Conservation (phyloP, 148 eudicot species). For the Chenopodium quinoa region DNA sequence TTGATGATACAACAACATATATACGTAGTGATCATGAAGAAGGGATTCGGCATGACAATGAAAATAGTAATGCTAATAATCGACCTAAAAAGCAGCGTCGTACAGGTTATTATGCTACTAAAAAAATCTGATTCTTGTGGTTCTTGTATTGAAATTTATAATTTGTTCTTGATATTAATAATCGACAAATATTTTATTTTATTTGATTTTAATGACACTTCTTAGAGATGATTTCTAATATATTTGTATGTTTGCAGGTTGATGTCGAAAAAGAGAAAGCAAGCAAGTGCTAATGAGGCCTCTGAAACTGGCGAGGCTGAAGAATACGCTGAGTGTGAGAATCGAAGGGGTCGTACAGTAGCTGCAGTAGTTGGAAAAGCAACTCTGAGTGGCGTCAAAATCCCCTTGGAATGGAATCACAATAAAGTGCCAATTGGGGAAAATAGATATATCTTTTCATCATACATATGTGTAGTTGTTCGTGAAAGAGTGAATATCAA, state of each 20-base stretch:
- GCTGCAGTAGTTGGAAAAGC: not conserved
- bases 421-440: not conserved
- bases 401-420: not conserved
- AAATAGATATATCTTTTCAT: not conserved
- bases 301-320: not conserved
- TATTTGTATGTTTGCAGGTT: not conserved
- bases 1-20: not conserved
- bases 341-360: not conserved
- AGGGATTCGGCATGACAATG: not conserved
- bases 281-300: too few relatives aligned
- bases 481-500: conserved; percentile 3
- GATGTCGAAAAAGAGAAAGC: not conserved
- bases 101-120: not conserved
- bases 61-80: too few relatives aligned
- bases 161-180: too few relatives aligned
- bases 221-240: too few relatives aligned
- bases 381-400: not conserved
- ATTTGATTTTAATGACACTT: not conserved
- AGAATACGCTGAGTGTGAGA: not conserved
- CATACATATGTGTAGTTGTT: conserved; percentile 1
- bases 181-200: not conserved
- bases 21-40: not conserved
- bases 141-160: not conserved
- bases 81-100: not conserved
- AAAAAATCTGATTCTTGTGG: too few relatives aligned